Evolutionary conservation across 1,139 yeast species (phyloP).

Genomic region (Tardiomyces depauwii): DNA sequence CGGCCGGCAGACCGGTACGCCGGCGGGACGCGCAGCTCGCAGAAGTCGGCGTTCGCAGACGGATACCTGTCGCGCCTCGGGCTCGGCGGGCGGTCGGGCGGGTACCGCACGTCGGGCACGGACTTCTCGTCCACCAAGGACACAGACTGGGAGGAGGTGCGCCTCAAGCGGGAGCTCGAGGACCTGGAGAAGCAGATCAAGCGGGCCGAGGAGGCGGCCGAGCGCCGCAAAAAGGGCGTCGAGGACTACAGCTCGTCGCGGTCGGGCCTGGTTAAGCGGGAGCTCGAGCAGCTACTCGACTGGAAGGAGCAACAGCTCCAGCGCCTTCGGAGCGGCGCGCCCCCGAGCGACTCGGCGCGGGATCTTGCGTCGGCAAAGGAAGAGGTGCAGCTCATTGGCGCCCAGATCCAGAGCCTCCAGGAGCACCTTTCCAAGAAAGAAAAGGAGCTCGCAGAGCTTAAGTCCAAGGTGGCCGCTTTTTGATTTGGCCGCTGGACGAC

Average conservation of each 20-base stretch:
- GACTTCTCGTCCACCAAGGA: slow-evolving; percentile 66
- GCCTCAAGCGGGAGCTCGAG: slow-evolving; percentile 66
- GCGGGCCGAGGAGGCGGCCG: slow-evolving; percentile 45
- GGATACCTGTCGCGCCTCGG: slow-evolving; percentile 36
- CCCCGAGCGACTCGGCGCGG: slow-evolving; percentile 5
- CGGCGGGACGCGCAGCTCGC: slow-evolving; percentile 9
- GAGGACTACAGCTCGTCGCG: slow-evolving; percentile 30
- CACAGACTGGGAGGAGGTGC: slow-evolving; percentile 79
- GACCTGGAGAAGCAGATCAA: slow-evolving; percentile 57
- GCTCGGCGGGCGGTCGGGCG: slow-evolving; percentile 24
- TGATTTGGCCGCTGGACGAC: no score
- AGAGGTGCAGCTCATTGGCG: slow-evolving; percentile 54
- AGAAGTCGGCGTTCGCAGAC: slow-evolving; percentile 38
- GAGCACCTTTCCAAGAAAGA: slow-evolving; percentile 43
- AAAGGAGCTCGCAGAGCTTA: slow-evolving; percentile 38
- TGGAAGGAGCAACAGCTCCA: slow-evolving; percentile 50
- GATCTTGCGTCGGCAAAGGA: slow-evolving; percentile 27
- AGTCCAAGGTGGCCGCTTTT: slow-evolving; percentile 29
- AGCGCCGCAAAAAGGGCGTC: slow-evolving; percentile 31
- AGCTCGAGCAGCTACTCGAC: slow-evolving; percentile 69
- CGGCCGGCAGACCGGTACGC: slow-evolving; percentile 10
- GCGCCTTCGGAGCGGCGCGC: slow-evolving; percentile 19
- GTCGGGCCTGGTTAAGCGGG: slow-evolving; percentile 45
- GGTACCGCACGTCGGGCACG: slow-evolving; percentile 43
- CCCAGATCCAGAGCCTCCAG: slow-evolving; percentile 52